Evolutionary conservation across 495 filamentous ascomycete species (phyloP), one percentile per base, ranked within the genome.

Genomic region (Trichoderma erinaceum): DNA sequence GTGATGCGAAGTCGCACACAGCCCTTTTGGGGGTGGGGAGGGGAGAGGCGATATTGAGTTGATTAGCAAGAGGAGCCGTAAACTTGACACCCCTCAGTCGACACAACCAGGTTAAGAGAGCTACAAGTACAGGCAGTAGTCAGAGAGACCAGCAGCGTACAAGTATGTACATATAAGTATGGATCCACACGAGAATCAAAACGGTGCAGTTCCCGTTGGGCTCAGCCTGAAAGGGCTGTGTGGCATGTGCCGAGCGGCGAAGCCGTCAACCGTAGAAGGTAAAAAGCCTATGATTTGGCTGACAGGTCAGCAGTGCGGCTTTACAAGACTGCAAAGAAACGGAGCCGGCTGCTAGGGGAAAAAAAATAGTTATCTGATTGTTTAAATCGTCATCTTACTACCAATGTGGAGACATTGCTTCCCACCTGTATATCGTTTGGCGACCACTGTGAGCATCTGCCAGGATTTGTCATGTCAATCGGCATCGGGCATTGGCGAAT

Each of bases 201-300:
- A 58, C 50, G 50, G 50, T 21, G 18, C 50, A 25, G 29, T 35
- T 15, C 27, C 25, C 56, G 13, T 25, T 27, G 23, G 56, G 23
- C 27, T 32, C 56, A 32, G 56, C 56, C 56, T 16, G 56, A 61
- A 61, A 61, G 56, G 56, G 56, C 56, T 61, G 56, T 61, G 56
- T 32, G 56, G 56, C 56, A 61, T 61, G 56, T 61, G 56, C 56
- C 27, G 29, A 32, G 56, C 56, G 56, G 56, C 56, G 25, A 32
- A 29, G 56, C 56, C 56, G 25, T 61, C 25, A 23, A 56, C 50
- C 18, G n/a, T 56, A 11, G n/a, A n/a, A 56, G 50, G 48, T 32
- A 13, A 61, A 32, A 61, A 23, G 56, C 56, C 23, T 23, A 61
- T 32, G 27, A 29, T 12, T 61, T 61, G 23, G 56, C 56, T 61